Evolutionary conservation across 208 protist species (phyloP).

Genomic region (Zelonia costaricensis): DNA sequence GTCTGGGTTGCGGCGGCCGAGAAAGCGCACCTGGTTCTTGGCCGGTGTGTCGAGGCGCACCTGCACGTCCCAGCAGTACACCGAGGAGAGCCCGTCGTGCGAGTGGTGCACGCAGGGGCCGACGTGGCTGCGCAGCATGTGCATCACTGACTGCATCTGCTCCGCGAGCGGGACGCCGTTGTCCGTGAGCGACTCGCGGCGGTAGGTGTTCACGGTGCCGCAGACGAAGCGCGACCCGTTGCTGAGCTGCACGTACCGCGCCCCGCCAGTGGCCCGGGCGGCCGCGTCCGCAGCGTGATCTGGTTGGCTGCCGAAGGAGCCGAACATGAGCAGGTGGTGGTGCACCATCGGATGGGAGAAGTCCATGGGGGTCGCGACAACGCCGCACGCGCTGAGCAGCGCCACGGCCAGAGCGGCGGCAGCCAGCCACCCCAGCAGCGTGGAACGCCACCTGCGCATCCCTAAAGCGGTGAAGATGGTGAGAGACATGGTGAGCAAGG

Average conservation of each 20-base stretch:
- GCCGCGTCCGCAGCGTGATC: neutral
- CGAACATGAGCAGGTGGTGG: slow-evolving; percentile 17
- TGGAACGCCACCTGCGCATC: too few species aligned
- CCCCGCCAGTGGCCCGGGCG: neutral
- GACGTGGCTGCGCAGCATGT: neutral
- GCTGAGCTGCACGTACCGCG: slow-evolving; percentile 31
- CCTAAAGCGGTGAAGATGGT: too few species aligned
- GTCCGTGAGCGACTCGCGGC: neutral
- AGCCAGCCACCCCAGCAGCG: neutral
- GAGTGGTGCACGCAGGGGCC: slow-evolving; percentile 7
- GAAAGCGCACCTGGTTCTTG: neutral
- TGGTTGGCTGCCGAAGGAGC: neutral
- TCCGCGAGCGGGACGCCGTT: neutral
- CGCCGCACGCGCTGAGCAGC: too few species aligned
- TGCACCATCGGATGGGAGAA: slow-evolving; percentile 11
- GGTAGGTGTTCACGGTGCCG: neutral
- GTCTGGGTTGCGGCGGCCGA: neutral
- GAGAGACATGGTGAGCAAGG: too few species aligned
- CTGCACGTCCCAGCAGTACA: slow-evolving; percentile 19
- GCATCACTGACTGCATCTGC: slow-evolving; percentile 10
- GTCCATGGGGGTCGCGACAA: slow-evolving; percentile 1
- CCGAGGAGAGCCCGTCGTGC: neutral
- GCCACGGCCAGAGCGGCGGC: neutral
- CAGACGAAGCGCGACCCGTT: slow-evolving; percentile 32
- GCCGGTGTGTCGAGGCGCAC: slow-evolving; percentile 5